Percentiles rank a stretch among this genome's conserved stretches.
Evolutionary conservation across 2,329 filamentous ascomycete genomes (phyloP).

Genomic region (Teratosphaeria zuluensis): DNA sequence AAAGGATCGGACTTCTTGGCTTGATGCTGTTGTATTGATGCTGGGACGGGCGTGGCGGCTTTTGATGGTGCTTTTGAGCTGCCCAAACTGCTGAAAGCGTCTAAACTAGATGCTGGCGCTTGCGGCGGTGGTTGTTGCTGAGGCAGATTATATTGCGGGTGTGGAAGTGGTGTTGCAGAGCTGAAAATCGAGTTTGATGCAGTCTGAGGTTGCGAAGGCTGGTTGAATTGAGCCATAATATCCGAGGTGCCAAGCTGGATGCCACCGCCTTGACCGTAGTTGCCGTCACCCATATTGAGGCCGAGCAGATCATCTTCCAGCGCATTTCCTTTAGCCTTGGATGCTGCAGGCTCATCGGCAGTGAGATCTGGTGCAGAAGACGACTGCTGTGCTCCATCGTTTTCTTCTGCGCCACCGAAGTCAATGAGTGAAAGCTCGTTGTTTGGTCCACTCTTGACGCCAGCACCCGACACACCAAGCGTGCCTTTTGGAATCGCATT

Average conservation of each 20-base stretch:
- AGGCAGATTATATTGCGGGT: constrained; percentile 9
- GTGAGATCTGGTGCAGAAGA: background rate
- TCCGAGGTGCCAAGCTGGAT: constrained; percentile 60
- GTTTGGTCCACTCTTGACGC: constrained; percentile 54
- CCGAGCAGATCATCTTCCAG: constrained; percentile 87
- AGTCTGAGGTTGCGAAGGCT: constrained; percentile 12
- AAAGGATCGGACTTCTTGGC: constrained; percentile 48
- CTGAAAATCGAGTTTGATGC: constrained; percentile 23
- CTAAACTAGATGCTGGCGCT: constrained; percentile 39
- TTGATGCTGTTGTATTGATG: constrained; percentile 12
- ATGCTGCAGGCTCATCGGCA: constrained; percentile 1
- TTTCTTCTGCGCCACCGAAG: constrained; percentile 60
- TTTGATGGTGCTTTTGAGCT: constrained; percentile 32
- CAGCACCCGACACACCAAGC: constrained; percentile 54
- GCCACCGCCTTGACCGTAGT: constrained; percentile 64
- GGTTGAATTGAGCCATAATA: constrained; percentile 27
- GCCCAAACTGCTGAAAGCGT: constrained; percentile 46
- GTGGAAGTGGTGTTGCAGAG: constrained; percentile 16
- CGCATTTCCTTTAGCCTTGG: constrained; percentile 48
- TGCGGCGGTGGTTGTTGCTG: constrained; percentile 33
- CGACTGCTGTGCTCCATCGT: constrained; percentile 28
- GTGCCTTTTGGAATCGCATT: constrained; percentile 76
- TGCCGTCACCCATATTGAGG: constrained; percentile 65
- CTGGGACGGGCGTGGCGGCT: constrained; percentile 39
- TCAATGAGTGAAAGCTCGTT: constrained; percentile 91